Percentiles rank a stretch among this genome's conserved stretches.
These are phyloP conservation scores for Trametes meyenii DNA, from an alignment of 768 basidiomycete species.

Conservation along the genomic window DNA sequence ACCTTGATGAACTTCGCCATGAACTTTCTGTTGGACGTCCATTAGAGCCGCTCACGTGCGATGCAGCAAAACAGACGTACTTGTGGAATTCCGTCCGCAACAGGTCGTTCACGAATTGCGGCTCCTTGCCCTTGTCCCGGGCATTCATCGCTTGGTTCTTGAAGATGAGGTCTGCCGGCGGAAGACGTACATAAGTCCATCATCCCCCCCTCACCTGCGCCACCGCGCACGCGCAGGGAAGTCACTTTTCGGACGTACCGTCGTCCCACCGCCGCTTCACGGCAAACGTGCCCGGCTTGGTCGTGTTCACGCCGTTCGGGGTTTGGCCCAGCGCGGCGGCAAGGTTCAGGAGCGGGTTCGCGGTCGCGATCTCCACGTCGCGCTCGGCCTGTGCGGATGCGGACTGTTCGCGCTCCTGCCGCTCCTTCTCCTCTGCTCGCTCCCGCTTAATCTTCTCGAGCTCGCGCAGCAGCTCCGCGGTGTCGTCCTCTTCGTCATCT, in stretches of 20 bases:
- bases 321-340: slow-evolving; percentile 86
- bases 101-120: slow-evolving; percentile 94
- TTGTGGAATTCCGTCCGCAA: slow-evolving; percentile 93
- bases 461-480: slow-evolving; percentile 91
- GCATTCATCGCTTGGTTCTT: slow-evolving; percentile 91
- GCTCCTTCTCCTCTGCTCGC: slow-evolving; percentile 88
- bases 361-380: slow-evolving; percentile 83
- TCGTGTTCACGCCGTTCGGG: slow-evolving; percentile 69
- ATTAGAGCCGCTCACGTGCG: slow-evolving; percentile 9
- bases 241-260: slow-evolving; percentile 53
- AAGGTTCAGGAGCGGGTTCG: slow-evolving; percentile 88
- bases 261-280: slow-evolving; percentile 97
- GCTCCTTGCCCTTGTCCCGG: slow-evolving; percentile 61
- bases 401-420: slow-evolving; percentile 76
- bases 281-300: slow-evolving; percentile 80
- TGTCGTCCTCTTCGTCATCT: slow-evolving; percentile 83
- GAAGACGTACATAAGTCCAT: background rate
- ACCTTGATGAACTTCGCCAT: slow-evolving; percentile 93
- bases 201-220: background rate
- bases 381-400: slow-evolving; percentile 60
- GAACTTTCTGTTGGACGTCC: slow-evolving; percentile 64
- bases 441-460: slow-evolving; percentile 99
- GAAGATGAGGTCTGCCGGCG: slow-evolving; percentile 83
- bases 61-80: slow-evolving; percentile 45
- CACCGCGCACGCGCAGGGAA: background rate